Evolutionary conservation across 139 green algal species (phyloP), one percentile per base, ranked within the genome.

Genomic region (Monoraphidium neglectum): DNA sequence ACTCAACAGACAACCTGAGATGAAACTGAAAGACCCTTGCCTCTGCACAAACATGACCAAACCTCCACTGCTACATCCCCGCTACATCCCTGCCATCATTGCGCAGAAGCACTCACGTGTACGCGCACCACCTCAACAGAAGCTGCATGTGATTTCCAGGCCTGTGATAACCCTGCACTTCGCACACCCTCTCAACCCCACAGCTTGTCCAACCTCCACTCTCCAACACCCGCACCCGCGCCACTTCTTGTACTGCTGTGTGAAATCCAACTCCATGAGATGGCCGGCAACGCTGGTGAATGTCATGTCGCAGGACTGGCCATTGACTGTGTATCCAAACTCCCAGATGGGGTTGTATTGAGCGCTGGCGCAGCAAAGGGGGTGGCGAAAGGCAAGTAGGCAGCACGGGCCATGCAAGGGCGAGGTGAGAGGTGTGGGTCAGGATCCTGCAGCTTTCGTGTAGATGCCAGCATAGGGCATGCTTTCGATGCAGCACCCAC

Each of bases 261-360:
- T 13, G 74, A 98, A 98, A 28, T 97, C 92, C 35, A 97, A 80
- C 79, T 97, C 86, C 87, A 97, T 95, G 32, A 99, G 87, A 80
- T 99, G 96, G 0, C 96, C 96, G 2, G 89, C 88, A 49, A 99
- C 96, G 0, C 88, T 95, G 4, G 95, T 98, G 80, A 99, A 98
- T 18, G 93, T 64, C 93, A 99, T 99, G 33, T 91, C 76, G 47
- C 73, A 84, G 0, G 68, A 71, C 40, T 74, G 47, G 15, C 85
- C 89, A 54, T 87, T 84, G 33, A 98, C 82, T 21, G 21, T 90
- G 85, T 94, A 97, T 2, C 40, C n/a, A 77, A 99, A 99, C 40
- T 90, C 78, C 70, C 82, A 97, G 32, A 94, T 89, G 21, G 80
- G 78, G 80, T 96, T 98, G 87, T 89, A 97, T 32, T 80, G 79